Base-by-base conservation (phyloP, 768 basidiomycete genomes). In the Hysterangium stoloniferum region DNA sequence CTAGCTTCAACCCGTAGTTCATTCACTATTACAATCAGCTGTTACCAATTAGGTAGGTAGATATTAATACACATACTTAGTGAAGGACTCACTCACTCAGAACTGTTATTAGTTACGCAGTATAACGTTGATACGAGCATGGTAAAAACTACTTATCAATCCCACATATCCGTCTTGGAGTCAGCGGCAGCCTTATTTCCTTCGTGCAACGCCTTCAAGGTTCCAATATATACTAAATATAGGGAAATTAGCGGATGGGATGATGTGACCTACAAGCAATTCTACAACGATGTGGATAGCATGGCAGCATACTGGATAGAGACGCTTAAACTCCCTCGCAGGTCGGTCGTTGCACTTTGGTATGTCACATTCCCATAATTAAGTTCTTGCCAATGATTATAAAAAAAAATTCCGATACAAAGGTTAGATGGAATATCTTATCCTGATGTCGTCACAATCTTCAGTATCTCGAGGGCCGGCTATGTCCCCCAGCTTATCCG, bases 401-500 rank as follows among this genome's bases (percentile, higher is more conserved):
- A n/a, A n/a, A n/a, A n/a, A 41, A 29, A 42, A 55, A 40, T 22
- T 4, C 6, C 17, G n/a, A n/a, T 4, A 5, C 57, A 4, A 44
- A 89, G 86, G 86, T 65, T 87, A 36, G 71, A 78, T 31, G 86
- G 86, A 4, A 80, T 82, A 69, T 75, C 77, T 20, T 87, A 87
- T 60, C 63, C 68, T 40, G 85, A 89, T 61, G 74, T 82, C 28
- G 66, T 87, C 17, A 80, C 84, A 55, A 80, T 88, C 54, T 86
- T 86, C 61, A 80, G 80, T 46, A 68, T 89, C 53, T 80, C 83
- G 13, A 72, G 84, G 60, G 86, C 86, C 5, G 85, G 85, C 6
- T 88, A 80, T 62, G 67, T 86, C 55, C 86, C 86, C 1, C 86
- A 88, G n/a, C n/a, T n/a, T n/a, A n/a, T n/a, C n/a, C n/a, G n/a